Percentiles rank a stretch among this genome's conserved stretches.
These are phyloP conservation scores for Candida ovalis DNA, from an alignment of 805 yeast species.

Conservation along the genomic window DNA sequence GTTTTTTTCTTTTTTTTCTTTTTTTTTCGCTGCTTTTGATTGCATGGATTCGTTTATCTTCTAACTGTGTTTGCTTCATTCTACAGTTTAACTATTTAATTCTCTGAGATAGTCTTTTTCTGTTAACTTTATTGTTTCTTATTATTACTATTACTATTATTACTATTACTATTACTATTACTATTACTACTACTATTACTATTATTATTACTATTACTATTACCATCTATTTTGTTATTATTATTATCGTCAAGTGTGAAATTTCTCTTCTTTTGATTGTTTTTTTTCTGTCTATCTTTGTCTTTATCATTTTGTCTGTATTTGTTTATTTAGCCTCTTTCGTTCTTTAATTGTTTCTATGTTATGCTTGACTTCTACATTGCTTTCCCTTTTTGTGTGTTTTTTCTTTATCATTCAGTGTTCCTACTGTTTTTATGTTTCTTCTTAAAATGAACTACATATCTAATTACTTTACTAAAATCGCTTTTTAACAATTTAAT, in stretches of 20 bases:
- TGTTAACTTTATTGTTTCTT: too few relatives aligned
- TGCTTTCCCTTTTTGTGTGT: not conserved
- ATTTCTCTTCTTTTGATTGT: not conserved
- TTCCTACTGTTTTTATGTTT: not conserved
- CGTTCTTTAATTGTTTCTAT: not conserved
- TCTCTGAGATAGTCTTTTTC: too few relatives aligned
- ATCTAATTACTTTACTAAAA: not conserved
- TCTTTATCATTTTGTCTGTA: not conserved
- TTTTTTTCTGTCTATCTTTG: not conserved
- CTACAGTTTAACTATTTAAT: too few relatives aligned
- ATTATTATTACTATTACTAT: too few relatives aligned
- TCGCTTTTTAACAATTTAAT: not conserved
- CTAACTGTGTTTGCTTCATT: too few relatives aligned
- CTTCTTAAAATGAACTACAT: not conserved
- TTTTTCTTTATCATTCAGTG: not conserved
- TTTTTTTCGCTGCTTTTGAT: slow-evolving; percentile 3
- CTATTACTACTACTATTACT: too few relatives aligned
- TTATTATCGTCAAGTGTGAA: not conserved
- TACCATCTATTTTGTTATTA: too few relatives aligned
- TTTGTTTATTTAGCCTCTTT: not conserved
- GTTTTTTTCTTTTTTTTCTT: not conserved
- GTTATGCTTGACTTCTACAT: not conserved
- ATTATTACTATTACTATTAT: not conserved
- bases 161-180: too few relatives aligned
- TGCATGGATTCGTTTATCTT: too few relatives aligned